These are phyloP conservation scores for Ottelia alismoides DNA, from an alignment of 106 monocot genomes.

Conservation along the genomic window DNA sequence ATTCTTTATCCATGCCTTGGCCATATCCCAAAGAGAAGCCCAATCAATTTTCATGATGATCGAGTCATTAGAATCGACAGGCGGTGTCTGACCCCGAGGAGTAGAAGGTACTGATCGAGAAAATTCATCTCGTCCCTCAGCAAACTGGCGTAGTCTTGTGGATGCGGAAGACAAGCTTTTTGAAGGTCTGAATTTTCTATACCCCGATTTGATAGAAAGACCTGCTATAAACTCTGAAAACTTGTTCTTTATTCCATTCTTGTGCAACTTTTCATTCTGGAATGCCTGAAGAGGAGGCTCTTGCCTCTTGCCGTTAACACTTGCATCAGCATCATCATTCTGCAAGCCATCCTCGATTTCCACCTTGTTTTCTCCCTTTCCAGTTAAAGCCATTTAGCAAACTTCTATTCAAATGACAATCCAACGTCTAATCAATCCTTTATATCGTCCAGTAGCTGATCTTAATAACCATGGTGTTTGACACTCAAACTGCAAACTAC, in stretches of 20 bases:
- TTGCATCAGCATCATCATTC: not conserved
- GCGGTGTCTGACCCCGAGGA: constrained; percentile 4
- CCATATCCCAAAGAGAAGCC: constrained; percentile 25
- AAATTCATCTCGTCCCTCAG: constrained; percentile 44
- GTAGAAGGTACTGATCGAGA: constrained; percentile 35
- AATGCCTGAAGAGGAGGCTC: constrained; percentile 16
- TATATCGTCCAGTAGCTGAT: no score
- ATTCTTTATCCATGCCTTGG: constrained; percentile 63
- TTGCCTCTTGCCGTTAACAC: not conserved
- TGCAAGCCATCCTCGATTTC: not conserved
- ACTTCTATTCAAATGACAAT: no score
- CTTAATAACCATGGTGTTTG: no score
- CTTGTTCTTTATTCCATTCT: constrained; percentile 13
- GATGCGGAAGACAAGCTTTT: constrained; percentile 43
- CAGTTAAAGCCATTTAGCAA: not conserved
- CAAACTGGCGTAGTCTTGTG: constrained; percentile 43
- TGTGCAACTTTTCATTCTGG: constrained; percentile 19
- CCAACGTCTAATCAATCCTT: no score
- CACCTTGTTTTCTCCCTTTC: not conserved
- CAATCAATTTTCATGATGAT: constrained; percentile 50
- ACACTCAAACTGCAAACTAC: no score
- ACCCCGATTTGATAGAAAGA: constrained; percentile 13
- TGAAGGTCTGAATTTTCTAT: constrained; percentile 22
- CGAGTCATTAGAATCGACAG: constrained; percentile 13
- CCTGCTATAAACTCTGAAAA: constrained; percentile 11